Evolutionary conservation across 257 asterid genomes (phyloP).

Genomic region (Petrea volubilis): DNA sequence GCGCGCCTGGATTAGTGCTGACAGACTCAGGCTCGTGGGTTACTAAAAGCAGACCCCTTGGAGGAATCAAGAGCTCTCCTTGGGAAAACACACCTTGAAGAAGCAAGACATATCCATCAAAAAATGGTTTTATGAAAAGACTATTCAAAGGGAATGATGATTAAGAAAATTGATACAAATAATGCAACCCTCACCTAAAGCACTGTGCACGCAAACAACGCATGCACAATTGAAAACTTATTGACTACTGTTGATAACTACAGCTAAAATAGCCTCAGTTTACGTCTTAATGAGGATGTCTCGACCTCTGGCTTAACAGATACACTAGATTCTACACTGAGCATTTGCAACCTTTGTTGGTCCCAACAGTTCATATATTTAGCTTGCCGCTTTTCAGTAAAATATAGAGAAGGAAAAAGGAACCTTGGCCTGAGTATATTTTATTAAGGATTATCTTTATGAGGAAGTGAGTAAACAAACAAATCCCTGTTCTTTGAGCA

Average conservation of each 20-base stretch:
- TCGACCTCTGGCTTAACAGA: background rate
- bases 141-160: background rate
- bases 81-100: conserved; percentile 33
- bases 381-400: background rate
- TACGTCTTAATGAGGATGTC: background rate
- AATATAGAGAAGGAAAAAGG: background rate
- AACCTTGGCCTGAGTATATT: background rate
- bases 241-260: background rate
- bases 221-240: background rate
- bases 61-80: conserved; percentile 43
- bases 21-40: conserved; percentile 50
- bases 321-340: background rate
- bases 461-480: background rate
- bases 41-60: conserved; percentile 45
- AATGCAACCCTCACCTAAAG: background rate
- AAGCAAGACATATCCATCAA: conserved; percentile 7
- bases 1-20: conserved; percentile 43
- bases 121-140: background rate
- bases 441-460: background rate
- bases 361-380: background rate
- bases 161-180: background rate
- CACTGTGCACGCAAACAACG: background rate
- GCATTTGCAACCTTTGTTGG: background rate
- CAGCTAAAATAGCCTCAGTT: background rate
- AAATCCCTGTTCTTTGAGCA: background rate